Conservation (phyloP, 257 asterid genomes). For the Verbena officinalis region DNA sequence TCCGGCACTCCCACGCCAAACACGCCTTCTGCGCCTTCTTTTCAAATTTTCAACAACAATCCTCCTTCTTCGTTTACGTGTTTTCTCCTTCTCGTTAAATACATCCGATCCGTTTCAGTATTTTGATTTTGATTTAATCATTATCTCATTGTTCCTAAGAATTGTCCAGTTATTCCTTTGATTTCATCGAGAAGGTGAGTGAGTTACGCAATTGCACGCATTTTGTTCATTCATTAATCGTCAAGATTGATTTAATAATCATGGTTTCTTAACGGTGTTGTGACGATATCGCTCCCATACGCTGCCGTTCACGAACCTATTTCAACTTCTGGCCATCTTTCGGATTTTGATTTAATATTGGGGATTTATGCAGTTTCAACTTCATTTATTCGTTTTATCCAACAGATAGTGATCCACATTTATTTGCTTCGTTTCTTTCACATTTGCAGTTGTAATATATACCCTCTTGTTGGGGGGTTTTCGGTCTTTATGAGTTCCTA, state of each 20-base stretch:
- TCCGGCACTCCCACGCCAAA: constrained; percentile 27
- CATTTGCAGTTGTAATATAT: constrained; percentile 25
- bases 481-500: constrained; percentile 26
- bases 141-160: neutral
- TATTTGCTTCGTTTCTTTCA: constrained; percentile 19
- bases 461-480: constrained; percentile 36
- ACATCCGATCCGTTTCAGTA: constrained; percentile 28
- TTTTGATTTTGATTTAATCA: neutral
- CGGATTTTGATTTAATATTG: constrained; percentile 4
- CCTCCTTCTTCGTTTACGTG: neutral
- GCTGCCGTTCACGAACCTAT: neutral
- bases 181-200: constrained; percentile 34
- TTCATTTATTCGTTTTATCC: constrained; percentile 24
- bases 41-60: constrained; percentile 20
- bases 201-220: constrained; percentile 1
- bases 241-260: constrained; percentile 2
- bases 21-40: constrained; percentile 22
- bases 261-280: constrained; percentile 15
- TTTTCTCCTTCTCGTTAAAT: neutral
- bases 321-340: constrained; percentile 18
- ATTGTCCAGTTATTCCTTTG: constrained; percentile 17
- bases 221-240: neutral
- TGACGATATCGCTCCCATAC: constrained; percentile 17
- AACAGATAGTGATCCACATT: constrained; percentile 22
- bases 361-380: constrained; percentile 5